phyloP scores from a whole-genome alignment of 768 basidiomycete species.

The Suillus brevipes region DNA sequence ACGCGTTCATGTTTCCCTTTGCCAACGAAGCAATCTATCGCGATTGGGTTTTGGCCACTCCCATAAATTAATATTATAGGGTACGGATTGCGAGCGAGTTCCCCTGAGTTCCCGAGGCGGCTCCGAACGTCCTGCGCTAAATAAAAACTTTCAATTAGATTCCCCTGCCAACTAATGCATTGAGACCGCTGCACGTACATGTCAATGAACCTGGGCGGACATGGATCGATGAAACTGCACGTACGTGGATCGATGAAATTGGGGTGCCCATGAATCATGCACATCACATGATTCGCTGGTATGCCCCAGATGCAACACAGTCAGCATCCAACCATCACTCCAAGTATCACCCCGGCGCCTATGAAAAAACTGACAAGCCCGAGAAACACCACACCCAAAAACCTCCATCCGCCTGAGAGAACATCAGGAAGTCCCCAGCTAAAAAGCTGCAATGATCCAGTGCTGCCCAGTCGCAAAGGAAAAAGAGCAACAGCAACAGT shows the following conservation, averaged over 20 bases:
- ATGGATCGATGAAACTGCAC: constrained; percentile 3
- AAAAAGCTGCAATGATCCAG: not conserved
- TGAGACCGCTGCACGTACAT: not conserved
- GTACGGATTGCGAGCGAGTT: too few species aligned
- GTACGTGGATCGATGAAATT: too few species aligned
- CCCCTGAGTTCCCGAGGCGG: not conserved
- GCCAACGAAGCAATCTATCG: constrained; percentile 9
- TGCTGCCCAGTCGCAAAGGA: too few species aligned
- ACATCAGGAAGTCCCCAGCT: not conserved
- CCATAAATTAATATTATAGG: too few species aligned
- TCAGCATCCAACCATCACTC: not conserved
- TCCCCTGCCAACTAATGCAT: not conserved
- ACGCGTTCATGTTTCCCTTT: constrained; percentile 3
- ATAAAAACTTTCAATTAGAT: not conserved
- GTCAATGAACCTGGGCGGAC: constrained; percentile 9
- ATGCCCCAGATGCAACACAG: not conserved
- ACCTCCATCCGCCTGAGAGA: constrained; percentile 4
- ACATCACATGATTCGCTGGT: not conserved
- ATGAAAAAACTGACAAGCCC: not conserved
- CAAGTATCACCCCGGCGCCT: not conserved
- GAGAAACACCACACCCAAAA: not conserved
- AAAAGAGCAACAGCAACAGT: not conserved
- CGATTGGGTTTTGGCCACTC: too few species aligned
- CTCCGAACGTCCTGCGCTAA: constrained; percentile 1
- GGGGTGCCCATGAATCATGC: not conserved